Evolutionary conservation across 768 basidiomycete species (phyloP).

Genomic region (Phanerochaete carnosa): DNA sequence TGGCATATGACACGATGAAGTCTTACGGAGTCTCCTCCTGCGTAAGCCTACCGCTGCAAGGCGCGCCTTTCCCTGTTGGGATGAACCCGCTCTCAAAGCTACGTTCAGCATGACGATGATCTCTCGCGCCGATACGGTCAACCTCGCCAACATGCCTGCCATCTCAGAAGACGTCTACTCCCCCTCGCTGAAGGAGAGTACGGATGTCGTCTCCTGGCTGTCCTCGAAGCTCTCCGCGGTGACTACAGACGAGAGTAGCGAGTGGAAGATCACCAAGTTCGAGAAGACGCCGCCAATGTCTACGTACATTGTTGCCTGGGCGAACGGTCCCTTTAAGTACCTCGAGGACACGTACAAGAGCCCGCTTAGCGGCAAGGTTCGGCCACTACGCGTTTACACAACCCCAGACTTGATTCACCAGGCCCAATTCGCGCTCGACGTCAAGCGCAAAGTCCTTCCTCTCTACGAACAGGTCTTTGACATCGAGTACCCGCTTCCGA

Average conservation of each 20-base stretch:
- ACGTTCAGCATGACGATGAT: conserved; percentile 77
- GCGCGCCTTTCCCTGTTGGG: conserved; percentile 86
- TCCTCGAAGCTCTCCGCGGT: conserved; percentile 39
- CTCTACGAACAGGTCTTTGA: conserved; percentile 91
- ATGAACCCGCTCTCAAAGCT: conserved; percentile 88
- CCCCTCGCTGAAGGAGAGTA: conserved; percentile 21
- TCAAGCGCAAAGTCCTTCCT: conserved; percentile 78
- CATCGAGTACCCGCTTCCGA: conserved; percentile 88
- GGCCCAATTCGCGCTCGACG: conserved; percentile 82
- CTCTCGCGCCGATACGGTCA: conserved; percentile 69
- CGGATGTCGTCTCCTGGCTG: conserved; percentile 18
- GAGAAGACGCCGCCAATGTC: conserved; percentile 86
- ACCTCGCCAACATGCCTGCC: conserved; percentile 87
- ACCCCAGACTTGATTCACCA: conserved; percentile 83
- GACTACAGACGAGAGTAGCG: conserved; percentile 32
- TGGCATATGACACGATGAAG: background rate
- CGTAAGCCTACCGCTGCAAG: conserved; percentile 80
- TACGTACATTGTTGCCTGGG: conserved; percentile 85
- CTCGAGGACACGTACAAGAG: conserved; percentile 76
- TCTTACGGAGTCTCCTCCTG: background rate
- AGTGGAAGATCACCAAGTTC: conserved; percentile 85
- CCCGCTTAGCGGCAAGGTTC: conserved; percentile 72
- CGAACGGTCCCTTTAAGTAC: conserved; percentile 74
- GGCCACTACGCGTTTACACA: conserved; percentile 84
- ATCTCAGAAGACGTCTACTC: conserved; percentile 53